A percentile compares a stretch with the other conserved stretches of the same genome.
phyloP scores from a whole-genome alignment of 2,329 filamentous ascomycete genomes.

The Pseudodiploospora longispora region DNA sequence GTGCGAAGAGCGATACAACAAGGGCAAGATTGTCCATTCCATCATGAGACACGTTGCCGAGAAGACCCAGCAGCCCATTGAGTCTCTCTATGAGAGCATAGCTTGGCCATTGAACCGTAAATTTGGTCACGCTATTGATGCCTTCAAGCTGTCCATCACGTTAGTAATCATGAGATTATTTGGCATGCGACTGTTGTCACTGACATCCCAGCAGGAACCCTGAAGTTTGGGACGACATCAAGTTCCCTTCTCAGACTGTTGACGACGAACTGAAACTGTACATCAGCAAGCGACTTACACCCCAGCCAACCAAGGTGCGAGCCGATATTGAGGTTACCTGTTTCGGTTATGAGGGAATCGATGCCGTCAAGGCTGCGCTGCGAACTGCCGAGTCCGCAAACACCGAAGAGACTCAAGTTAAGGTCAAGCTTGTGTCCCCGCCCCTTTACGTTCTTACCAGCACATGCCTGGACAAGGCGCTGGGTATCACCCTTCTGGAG shows the following conservation, averaged over 20 bases:
- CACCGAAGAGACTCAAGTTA: slow-evolving; percentile 87
- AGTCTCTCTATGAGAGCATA: slow-evolving; percentile 87
- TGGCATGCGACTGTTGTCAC: not conserved
- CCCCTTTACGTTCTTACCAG: slow-evolving; percentile 94
- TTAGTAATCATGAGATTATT: slow-evolving; percentile 32
- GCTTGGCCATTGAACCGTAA: slow-evolving; percentile 97
- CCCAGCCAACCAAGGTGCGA: slow-evolving; percentile 97
- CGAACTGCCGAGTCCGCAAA: slow-evolving; percentile 88
- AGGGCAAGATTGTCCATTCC: slow-evolving; percentile 98
- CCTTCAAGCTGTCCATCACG: slow-evolving; percentile 99
- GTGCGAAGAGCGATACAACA: slow-evolving; percentile 99
- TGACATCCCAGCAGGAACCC: slow-evolving; percentile 58
- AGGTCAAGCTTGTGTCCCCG: slow-evolving; percentile 96
- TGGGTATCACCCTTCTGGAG: slow-evolving; percentile 77
- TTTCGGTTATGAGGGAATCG: slow-evolving; percentile 95
- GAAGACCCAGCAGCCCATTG: slow-evolving; percentile 91
- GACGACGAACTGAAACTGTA: slow-evolving; percentile 88
- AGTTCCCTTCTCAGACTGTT: slow-evolving; percentile 77
- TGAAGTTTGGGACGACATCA: slow-evolving; percentile 89
- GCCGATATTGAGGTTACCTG: slow-evolving; percentile 95
- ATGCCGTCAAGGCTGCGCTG: slow-evolving; percentile 90
- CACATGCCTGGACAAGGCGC: slow-evolving; percentile 87
- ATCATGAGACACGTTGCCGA: slow-evolving; percentile 99
- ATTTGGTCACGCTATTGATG: slow-evolving; percentile 92
- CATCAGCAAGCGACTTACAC: slow-evolving; percentile 93